Conservation (phyloP, 2,329 filamentous ascomycete species). For the Aspergillus thermomutatus region DNA sequence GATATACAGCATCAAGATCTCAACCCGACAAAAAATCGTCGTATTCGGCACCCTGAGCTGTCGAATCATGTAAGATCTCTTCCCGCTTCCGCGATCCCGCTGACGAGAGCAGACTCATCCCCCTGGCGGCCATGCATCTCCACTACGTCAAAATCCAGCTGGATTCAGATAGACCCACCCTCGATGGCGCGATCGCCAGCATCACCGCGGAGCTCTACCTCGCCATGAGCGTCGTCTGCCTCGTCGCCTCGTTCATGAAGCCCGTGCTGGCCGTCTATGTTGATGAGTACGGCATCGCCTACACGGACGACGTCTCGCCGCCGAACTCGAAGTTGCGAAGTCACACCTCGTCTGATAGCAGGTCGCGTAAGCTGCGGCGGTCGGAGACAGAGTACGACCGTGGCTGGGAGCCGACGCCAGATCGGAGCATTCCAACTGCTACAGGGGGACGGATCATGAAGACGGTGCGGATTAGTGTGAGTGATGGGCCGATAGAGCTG, state of each 20-base stretch:
- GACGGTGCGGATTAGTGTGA: neutral
- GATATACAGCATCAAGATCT: slow-evolving; percentile 39
- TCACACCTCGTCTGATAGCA: neutral
- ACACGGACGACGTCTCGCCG: slow-evolving; percentile 16
- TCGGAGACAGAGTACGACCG: neutral
- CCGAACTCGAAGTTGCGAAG: slow-evolving; percentile 4
- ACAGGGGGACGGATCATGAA: slow-evolving; percentile 1
- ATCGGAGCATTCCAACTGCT: neutral
- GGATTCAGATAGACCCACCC: slow-evolving; percentile 34
- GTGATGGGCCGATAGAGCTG: neutral
- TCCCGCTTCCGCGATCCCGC: too few relatives aligned
- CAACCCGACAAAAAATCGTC: slow-evolving; percentile 34
- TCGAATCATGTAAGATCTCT: slow-evolving; percentile 37
- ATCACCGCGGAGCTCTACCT: slow-evolving; percentile 43
- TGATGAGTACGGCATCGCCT: slow-evolving; percentile 22
- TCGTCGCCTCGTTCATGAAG: slow-evolving; percentile 43
- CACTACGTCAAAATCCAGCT: slow-evolving; percentile 32
- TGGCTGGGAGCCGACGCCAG: neutral
- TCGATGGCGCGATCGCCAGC: slow-evolving; percentile 33
- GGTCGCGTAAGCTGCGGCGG: neutral
- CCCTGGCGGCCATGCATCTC: slow-evolving; percentile 38
- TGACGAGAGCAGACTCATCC: slow-evolving; percentile 34
- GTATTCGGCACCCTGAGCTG: slow-evolving; percentile 42
- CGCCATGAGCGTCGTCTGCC: slow-evolving; percentile 40
- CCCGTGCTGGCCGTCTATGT: slow-evolving; percentile 42